phyloP scores from a whole-genome alignment of 2,329 filamentous ascomycete species.

The Cladosporium sphaerospermum region DNA sequence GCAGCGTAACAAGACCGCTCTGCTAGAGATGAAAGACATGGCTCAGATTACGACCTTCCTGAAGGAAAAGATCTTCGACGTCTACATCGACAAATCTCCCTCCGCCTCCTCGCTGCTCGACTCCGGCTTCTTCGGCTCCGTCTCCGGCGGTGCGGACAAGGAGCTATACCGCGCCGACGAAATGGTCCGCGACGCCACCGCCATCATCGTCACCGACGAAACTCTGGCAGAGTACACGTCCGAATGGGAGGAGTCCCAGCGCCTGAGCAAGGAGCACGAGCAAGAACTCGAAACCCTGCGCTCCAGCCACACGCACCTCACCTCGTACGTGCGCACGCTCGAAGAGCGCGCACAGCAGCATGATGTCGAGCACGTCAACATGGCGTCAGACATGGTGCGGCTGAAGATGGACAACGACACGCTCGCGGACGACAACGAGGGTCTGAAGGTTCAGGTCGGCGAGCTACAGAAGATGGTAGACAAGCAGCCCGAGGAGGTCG shows the following conservation, averaged over 20 bases:
- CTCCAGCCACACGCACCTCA: constrained; percentile 58
- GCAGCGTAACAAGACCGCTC: constrained; percentile 77
- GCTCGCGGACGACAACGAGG: constrained; percentile 83
- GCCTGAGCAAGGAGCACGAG: constrained; percentile 74
- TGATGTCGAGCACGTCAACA: constrained; percentile 81
- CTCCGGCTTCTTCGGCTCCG: constrained; percentile 94
- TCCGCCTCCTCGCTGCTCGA: constrained; percentile 90
- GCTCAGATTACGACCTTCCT: constrained; percentile 78
- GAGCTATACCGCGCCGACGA: constrained; percentile 93
- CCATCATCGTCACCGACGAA: constrained; percentile 76
- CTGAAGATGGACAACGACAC: constrained; percentile 92
- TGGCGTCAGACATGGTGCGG: constrained; percentile 85
- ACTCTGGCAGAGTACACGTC: constrained; percentile 71
- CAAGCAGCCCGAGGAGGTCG: constrained; percentile 81
- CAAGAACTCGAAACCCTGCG: constrained; percentile 71
- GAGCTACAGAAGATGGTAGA: constrained; percentile 84
- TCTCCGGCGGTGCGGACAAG: constrained; percentile 82
- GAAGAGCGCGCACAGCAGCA: constrained; percentile 84
- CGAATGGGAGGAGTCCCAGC: constrained; percentile 90
- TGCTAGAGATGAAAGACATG: constrained; percentile 89
- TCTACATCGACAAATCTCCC: constrained; percentile 91
- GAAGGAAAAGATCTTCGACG: constrained; percentile 91
- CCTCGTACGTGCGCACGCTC: constrained; percentile 71
- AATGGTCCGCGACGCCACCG: constrained; percentile 86
- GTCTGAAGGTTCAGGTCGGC: constrained; percentile 72